phyloP scores from a whole-genome alignment of 73 alveolate species.

The Paramecium caudatum region DNA sequence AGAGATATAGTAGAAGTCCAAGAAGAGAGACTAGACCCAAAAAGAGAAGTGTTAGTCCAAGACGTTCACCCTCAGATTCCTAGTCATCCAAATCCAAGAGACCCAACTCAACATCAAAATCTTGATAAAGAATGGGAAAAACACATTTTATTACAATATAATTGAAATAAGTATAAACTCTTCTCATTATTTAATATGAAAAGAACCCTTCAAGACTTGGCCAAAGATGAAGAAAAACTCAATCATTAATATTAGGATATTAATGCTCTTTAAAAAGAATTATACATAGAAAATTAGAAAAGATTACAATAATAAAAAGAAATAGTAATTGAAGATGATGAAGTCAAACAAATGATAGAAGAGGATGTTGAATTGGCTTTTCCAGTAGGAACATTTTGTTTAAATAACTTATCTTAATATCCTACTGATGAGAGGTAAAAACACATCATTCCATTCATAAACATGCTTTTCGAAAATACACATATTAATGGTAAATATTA shows the following conservation, averaged over 20 bases:
- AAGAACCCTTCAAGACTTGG: slow-evolving; percentile 2
- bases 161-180: neutral
- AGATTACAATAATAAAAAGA: slow-evolving; percentile 3
- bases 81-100: slow-evolving; percentile 31
- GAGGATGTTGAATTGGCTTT: slow-evolving; percentile 12
- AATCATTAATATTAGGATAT: neutral
- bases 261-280: neutral
- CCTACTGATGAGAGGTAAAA: slow-evolving; percentile 2
- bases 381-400: slow-evolving; percentile 5
- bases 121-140: slow-evolving; percentile 58
- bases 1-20: slow-evolving; percentile 49
- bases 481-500: neutral
- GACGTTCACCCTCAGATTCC: slow-evolving; percentile 22
- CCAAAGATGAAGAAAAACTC: neutral
- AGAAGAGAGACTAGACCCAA: neutral
- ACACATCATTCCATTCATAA: slow-evolving; percentile 42
- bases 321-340: slow-evolving; percentile 23
- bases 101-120: neutral
- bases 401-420: slow-evolving; percentile 41
- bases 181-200: slow-evolving; percentile 3
- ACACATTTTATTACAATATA: slow-evolving; percentile 7
- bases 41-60: slow-evolving; percentile 13
- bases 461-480: slow-evolving; percentile 40
- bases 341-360: neutral
- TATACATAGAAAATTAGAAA: neutral